Conservation (phyloP, 2,329 filamentous ascomycete species). For the Salinomyces thailandicus region DNA sequence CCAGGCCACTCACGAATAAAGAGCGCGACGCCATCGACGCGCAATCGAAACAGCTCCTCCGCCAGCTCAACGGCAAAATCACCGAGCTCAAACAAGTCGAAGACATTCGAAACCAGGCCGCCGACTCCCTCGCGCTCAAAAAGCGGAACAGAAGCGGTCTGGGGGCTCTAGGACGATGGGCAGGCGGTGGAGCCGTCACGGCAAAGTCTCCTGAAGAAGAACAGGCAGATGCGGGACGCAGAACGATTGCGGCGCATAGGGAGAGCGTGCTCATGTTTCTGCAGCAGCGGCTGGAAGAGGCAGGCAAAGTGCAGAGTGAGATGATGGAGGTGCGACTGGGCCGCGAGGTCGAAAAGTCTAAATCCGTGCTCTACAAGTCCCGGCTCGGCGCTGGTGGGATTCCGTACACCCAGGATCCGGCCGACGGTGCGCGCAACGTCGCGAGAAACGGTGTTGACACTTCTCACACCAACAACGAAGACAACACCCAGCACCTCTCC, state of each 20-base stretch:
- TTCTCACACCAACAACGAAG: not conserved
- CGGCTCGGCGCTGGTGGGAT: constrained; percentile 11
- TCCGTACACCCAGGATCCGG: constrained; percentile 11
- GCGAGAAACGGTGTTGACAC: not conserved
- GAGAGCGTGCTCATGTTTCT: constrained; percentile 80
- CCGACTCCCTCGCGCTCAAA: constrained; percentile 58
- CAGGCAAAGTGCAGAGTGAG: constrained; percentile 64
- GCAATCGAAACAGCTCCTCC: constrained; percentile 73
- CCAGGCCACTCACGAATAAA: constrained; percentile 59
- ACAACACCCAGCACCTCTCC: constrained; percentile 44
- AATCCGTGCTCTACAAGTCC: constrained; percentile 66
- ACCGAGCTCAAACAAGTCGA: constrained; percentile 71
- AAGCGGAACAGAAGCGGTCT: constrained; percentile 54
- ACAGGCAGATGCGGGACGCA: constrained; percentile 58
- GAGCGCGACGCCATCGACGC: constrained; percentile 82
- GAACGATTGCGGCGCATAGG: constrained; percentile 57
- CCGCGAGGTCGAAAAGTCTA: constrained; percentile 79
- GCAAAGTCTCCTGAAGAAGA: constrained; percentile 57
- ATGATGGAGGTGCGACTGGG: constrained; percentile 90
- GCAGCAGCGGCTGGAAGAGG: constrained; percentile 62
- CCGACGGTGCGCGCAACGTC: not conserved
- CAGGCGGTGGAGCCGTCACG: constrained; percentile 39
- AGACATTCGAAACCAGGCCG: constrained; percentile 66
- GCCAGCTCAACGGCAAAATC: constrained; percentile 75
- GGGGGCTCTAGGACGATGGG: constrained; percentile 62